phyloP scores from a whole-genome alignment of 257 asterid species.

The Forsythia viridissima region DNA sequence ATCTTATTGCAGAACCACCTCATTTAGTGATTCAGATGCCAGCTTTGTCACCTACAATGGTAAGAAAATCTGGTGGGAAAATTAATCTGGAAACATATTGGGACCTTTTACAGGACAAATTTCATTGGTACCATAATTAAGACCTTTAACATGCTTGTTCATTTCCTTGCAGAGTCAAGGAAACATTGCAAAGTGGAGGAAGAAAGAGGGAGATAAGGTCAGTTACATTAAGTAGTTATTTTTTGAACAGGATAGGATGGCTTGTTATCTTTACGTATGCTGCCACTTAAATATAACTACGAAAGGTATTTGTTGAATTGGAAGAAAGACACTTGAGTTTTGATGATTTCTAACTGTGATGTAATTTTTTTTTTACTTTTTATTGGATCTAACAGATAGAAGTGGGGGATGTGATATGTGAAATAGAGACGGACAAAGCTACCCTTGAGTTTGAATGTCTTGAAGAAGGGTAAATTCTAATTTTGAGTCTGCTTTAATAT shows the following conservation, averaged over 20 bases:
- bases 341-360: conserved; percentile 18
- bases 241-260: neutral
- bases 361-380: conserved; percentile 19
- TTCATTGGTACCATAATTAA: conserved; percentile 1
- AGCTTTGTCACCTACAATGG: conserved; percentile 99
- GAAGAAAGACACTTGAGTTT: conserved; percentile 13
- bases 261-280: conserved; percentile 5
- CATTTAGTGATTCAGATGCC: conserved; percentile 88
- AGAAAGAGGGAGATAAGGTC: conserved; percentile 98
- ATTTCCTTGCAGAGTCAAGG: conserved; percentile 81
- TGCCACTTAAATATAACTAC: conserved; percentile 14
- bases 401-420: conserved; percentile 93
- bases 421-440: conserved; percentile 98
- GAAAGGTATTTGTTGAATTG: conserved; percentile 14
- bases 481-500: conserved; percentile 25
- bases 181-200: conserved; percentile 85
- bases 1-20: conserved; percentile 61
- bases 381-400: conserved; percentile 65
- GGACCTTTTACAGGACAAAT: neutral
- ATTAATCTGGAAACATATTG: neutral
- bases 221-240: conserved; percentile 33
- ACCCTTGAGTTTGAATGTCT: conserved; percentile 93
- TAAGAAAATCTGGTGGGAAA: conserved; percentile 33
- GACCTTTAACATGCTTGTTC: conserved; percentile 26
- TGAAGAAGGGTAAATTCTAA: conserved; percentile 80